A percentile compares a stretch with the other conserved stretches of the same genome.
phyloP scores from a whole-genome alignment of 2,329 filamentous ascomycete genomes.

The Samsoniella hepiali region DNA sequence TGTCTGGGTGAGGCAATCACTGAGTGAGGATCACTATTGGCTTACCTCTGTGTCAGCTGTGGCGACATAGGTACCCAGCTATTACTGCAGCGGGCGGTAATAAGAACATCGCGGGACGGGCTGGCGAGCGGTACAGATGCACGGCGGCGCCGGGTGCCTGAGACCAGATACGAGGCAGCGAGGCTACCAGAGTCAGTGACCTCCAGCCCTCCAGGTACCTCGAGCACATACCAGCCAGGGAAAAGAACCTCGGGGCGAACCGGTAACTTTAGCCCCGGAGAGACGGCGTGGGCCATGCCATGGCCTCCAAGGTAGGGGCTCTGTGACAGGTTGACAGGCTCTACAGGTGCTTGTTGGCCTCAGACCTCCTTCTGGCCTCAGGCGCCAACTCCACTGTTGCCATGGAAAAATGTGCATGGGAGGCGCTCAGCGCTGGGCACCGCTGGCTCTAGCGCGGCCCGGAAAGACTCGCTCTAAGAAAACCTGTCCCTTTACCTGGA shows the following conservation, averaged over 20 bases:
- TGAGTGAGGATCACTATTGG: constrained; percentile 8
- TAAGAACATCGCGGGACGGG: constrained; percentile 1
- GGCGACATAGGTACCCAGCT: not conserved
- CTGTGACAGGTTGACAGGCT: not conserved
- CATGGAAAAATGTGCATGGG: constrained; percentile 21
- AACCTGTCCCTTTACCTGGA: constrained; percentile 39
- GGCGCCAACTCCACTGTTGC: constrained; percentile 19
- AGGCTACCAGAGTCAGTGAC: not conserved
- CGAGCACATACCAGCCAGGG: not conserved
- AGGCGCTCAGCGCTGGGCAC: not conserved
- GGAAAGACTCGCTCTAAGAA: constrained; percentile 56
- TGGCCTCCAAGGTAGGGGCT: not conserved
- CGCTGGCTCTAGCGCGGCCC: constrained; percentile 32
- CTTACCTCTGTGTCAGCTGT: constrained; percentile 6
- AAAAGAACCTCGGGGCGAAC: constrained; percentile 18
- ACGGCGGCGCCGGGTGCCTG: not conserved
- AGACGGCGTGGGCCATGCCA: not conserved
- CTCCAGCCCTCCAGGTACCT: not conserved
- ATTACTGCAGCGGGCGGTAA: not conserved
- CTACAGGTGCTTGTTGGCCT: constrained; percentile 3
- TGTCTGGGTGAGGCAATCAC: not conserved
- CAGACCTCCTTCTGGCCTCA: constrained; percentile 17
- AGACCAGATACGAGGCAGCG: not conserved
- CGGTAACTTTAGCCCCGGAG: constrained; percentile 15
- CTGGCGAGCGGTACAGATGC: not conserved